Base-by-base conservation (phyloP, 768 basidiomycete genomes). In the Suillus clintonianus region DNA sequence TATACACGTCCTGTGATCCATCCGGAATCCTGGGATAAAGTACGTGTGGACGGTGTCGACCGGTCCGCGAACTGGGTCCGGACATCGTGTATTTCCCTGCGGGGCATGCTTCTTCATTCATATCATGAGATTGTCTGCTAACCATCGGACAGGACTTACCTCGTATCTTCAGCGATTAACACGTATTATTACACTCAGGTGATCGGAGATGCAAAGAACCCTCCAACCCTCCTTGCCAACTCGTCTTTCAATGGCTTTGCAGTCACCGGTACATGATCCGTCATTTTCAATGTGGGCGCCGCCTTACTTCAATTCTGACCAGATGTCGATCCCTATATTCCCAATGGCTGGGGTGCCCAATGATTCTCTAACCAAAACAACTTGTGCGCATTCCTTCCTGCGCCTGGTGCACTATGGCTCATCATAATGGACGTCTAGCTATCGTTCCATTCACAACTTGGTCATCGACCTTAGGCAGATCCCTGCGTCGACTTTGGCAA, bases 151-250 rank as follows among this genome's bases (percentile, higher is more conserved):
- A 91, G 90, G 50, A 85, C 83, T 30, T 94, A 93, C 69, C 76
- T 89, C 5, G 83, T 93, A 42, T 86, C 89, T 7, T 71, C 83
- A 2, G 82, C 91, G 6, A 88, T 93, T 67, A 78, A 90, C 42
- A 82, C 89, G 0, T 88, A 87, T 70, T 93, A 93, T 71, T 91
- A 91, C 72, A 91, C 90, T 9, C 86, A 90, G 71, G 78, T 93
- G 53, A 87, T 94, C 27, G 91, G 91, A 24, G 91, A 93, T 72
- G 86, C 89, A 3, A 85, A 81, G 66, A 77, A 77, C 15, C 88
- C 85, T 4, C 92, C 91, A 1, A 91, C 85, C 0, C 78, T 93
- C 10, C 80, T 87, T 36, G 92, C 91, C 0, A 77, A 83, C 19
- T 65, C 86, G 7, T 78, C 75, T 32, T 94, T 93, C 74, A 73